phyloP scores from a whole-genome alignment of 2,329 filamentous ascomycete species.

The Diaporthe batatas region DNA sequence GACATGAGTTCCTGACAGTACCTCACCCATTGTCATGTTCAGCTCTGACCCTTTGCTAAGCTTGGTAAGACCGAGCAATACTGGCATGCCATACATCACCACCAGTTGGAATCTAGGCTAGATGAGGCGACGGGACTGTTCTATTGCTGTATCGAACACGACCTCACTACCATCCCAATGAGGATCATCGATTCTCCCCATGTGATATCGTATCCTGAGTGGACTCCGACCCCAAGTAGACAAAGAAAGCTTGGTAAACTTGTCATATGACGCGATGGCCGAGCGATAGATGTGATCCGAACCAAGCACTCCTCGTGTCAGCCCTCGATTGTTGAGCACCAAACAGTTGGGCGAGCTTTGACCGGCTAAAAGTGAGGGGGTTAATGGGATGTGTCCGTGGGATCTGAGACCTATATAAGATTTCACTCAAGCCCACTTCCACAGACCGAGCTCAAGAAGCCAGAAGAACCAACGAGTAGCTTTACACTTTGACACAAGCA shows the following conservation, averaged over 20 bases:
- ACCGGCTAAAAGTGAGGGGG: background rate
- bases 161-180: too few relatives aligned
- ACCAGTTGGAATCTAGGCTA: background rate
- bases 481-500: background rate
- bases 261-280: background rate
- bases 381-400: background rate
- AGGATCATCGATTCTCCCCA: background rate
- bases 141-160: background rate
- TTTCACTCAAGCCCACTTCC: background rate
- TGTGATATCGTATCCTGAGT: background rate
- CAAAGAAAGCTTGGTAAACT: background rate
- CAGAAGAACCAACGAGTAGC: background rate
- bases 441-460: background rate
- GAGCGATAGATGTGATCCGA: background rate
- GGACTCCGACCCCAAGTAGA: background rate
- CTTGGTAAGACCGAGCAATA: too few relatives aligned
- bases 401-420: constrained; percentile 16
- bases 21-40: background rate
- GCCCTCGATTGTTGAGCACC: too few relatives aligned
- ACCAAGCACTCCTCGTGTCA: background rate
- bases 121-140: background rate
- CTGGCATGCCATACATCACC: background rate
- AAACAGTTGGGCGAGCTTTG: background rate
- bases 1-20: background rate
- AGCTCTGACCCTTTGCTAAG: background rate